A percentile compares a stretch with the other conserved stretches of the same genome.
Evolutionary conservation across 768 basidiomycete species (phyloP).

Genomic region (Amanita polypyramis): DNA sequence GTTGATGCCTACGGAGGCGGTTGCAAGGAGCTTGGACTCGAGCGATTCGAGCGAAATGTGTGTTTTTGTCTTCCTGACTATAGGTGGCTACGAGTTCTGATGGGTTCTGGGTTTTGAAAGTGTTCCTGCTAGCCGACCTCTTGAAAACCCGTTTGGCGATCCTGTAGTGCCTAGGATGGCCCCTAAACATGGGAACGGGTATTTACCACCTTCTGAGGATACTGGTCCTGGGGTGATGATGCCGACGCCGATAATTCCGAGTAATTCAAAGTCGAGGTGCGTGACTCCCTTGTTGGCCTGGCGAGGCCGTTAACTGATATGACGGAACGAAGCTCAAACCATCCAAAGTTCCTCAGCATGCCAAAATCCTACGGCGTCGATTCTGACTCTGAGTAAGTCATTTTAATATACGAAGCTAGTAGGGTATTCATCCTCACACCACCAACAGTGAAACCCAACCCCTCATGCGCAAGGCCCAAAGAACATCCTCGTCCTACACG

Average conservation of each 20-base stretch:
- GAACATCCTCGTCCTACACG: neutral
- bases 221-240: neutral
- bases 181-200: neutral
- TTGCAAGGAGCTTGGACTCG: neutral
- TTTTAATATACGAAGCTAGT: too few relatives aligned
- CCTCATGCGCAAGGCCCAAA: constrained; percentile 1
- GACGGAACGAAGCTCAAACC: too few relatives aligned
- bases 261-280: neutral
- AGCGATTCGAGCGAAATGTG: neutral
- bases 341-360: neutral
- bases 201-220: neutral
- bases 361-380: neutral
- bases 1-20: neutral
- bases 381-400: constrained; percentile 4
- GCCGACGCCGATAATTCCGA: neutral
- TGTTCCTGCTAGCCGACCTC: constrained; percentile 6
- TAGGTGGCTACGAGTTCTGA: neutral
- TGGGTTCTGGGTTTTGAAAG: neutral
- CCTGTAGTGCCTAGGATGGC: constrained; percentile 18
- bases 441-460: neutral
- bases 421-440: too few relatives aligned
- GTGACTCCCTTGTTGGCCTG: neutral
- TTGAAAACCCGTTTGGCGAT: constrained; percentile 17
- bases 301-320: too few relatives aligned
- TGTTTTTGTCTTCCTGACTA: neutral